Evolutionary conservation across 192 early-diverging fungal genomes (phyloP).

Genomic region (Haplosporangium gracile): DNA sequence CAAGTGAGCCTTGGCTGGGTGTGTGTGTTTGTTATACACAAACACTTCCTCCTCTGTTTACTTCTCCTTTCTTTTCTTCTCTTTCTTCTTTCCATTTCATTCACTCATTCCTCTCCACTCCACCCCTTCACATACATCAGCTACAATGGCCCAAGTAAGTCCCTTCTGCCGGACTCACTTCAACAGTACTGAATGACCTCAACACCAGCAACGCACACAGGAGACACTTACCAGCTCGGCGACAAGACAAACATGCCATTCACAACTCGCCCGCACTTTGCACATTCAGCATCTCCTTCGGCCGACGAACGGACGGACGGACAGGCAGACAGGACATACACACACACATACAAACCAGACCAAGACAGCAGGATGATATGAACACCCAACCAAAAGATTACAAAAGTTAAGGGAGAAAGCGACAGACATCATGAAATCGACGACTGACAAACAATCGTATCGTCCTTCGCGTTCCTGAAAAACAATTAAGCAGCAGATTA

Average conservation of each 20-base stretch:
- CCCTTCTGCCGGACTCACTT: neutral
- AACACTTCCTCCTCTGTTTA: neutral
- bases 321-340: too few species aligned
- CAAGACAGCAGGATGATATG: neutral
- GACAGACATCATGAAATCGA: neutral
- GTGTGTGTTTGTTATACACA: neutral
- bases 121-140: neutral
- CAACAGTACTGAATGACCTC: neutral
- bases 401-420: too few species aligned
- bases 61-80: constrained; percentile 7
- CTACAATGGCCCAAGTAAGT: constrained; percentile 48
- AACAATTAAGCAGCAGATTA: constrained; percentile 13
- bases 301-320: neutral
- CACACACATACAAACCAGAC: neutral
- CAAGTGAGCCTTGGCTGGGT: neutral
- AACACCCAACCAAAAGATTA: neutral
- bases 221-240: neutral
- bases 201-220: neutral
- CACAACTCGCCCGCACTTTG: neutral
- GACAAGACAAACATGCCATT: neutral
- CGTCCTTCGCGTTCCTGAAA: neutral
- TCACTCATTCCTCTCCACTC: constrained; percentile 7
- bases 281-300: neutral
- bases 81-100: neutral
- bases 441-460: neutral